Percentiles rank a stretch among this genome's conserved stretches.
Conservation (phyloP, 106 monocot genomes). For the Agapanthus africanus region DNA sequence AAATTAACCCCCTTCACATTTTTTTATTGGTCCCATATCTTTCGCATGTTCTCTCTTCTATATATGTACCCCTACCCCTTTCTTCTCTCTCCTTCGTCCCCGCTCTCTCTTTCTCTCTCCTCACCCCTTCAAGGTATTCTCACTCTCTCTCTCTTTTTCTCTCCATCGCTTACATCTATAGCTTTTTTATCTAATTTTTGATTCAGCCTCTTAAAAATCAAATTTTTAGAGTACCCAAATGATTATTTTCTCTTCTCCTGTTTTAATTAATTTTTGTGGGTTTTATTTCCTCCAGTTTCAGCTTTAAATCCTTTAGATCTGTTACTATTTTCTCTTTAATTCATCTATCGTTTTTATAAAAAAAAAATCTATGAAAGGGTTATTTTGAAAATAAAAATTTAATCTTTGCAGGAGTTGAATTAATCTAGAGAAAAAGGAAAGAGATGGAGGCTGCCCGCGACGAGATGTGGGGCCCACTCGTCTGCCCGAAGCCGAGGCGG, state of each 20-base stretch:
- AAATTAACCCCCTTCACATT: not conserved
- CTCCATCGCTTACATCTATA: not conserved
- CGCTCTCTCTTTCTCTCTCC: not conserved
- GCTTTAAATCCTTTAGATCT: constrained; percentile 1
- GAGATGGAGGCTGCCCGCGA: constrained; percentile 7
- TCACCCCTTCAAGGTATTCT: not conserved
- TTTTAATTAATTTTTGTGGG: not conserved
- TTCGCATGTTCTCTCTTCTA: constrained; percentile 1
- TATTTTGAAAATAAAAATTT: too few species aligned
- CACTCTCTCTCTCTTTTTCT: not conserved
- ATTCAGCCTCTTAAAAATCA: not conserved
- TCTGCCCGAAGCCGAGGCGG: constrained; percentile 15
- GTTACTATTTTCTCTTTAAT: not conserved
- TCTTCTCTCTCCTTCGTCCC: not conserved
- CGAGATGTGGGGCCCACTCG: constrained; percentile 7
- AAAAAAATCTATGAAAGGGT: not conserved
- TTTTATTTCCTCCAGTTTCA: not conserved
- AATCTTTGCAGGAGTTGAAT: not conserved
- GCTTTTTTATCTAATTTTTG: not conserved
- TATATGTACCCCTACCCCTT: constrained; percentile 1
- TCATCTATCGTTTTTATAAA: not conserved
- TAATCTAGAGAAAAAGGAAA: not conserved
- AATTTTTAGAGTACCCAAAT: not conserved
- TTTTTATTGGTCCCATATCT: not conserved
- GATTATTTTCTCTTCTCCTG: not conserved